Base-by-base conservation (phyloP, 306 rosid genomes). In the Alnus glutinosa region DNA sequence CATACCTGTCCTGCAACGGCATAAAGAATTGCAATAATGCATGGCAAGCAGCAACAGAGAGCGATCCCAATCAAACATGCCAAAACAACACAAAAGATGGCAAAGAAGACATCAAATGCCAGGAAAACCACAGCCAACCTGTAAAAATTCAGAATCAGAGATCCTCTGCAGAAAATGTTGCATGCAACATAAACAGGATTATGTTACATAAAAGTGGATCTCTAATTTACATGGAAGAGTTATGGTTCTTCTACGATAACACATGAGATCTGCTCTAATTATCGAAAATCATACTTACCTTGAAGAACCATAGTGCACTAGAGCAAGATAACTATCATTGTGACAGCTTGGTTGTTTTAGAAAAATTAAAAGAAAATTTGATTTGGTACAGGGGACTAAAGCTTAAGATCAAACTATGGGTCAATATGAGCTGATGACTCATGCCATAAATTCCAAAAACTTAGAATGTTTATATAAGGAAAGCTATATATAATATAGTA, bases 31-130 rank as follows among this genome's bases (percentile, higher is more conserved):
- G 99, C 99, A 86, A 93, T 91, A 82, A 96, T 96, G 90, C 99
- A 96, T 55, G 99, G 98, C 91, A 96, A 84, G 85, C 98, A 96
- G 89, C 99, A 96, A 83, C 99, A 96, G 73, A 96, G 94, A 66
- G 98, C 99, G 79, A 96, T 79, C 42, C 99, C 99, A 34, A 96
- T 96, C 87, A 96, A 86, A 89, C 96, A 96, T 66, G 99, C 99
- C 94, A 96, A 87, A 78, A 96, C 93, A 84, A 96, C 93, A 86
- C 99, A 96, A 74, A 96, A 96, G 86, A 96, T 86, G 80, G 99
- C 98, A 87, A 96, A 96, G 84, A 93, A 89, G 74, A 96, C 98
- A 69, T 96, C 99, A 80, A 96, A 93, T 73, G 97, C 96, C 90
- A 96, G 92, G 88, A 96, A 96, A 77, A 96, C 86, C 70, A 93